A percentile compares a stretch with the other conserved stretches of the same genome.
Conservation (phyloP, 1,284 basidiomycete genomes). For the Meripilus lineatus region DNA sequence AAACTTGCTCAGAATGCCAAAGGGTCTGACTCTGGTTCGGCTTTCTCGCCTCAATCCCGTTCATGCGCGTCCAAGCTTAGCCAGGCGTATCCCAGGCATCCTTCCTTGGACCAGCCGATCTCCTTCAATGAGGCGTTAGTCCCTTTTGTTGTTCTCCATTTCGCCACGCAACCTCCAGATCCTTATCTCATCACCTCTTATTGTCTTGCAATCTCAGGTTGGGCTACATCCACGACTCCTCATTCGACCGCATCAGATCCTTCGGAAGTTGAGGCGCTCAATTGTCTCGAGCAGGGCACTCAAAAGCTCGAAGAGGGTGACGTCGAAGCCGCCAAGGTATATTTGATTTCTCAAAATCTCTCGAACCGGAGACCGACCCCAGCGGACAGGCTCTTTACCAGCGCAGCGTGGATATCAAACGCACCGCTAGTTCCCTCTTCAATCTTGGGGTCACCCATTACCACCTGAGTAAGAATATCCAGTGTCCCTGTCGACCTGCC, state of each 20-base stretch:
- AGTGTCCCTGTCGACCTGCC: no score
- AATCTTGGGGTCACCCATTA: constrained; percentile 89
- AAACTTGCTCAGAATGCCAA: no score
- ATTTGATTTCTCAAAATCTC: neutral
- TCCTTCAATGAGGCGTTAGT: constrained; percentile 14
- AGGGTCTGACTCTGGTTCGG: no score
- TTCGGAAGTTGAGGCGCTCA: constrained; percentile 76
- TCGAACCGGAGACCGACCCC: constrained; percentile 1
- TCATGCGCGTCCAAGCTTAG: no score
- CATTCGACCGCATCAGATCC: constrained; percentile 82
- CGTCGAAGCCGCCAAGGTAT: constrained; percentile 68
- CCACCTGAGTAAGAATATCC: constrained; percentile 65
- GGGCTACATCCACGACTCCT: constrained; percentile 78
- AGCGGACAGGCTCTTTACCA: constrained; percentile 51
- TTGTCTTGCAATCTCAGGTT: constrained; percentile 45
- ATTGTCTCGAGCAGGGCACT: constrained; percentile 84
- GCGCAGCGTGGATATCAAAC: constrained; percentile 78
- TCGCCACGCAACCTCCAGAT: constrained; percentile 3
- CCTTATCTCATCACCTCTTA: constrained; percentile 13
- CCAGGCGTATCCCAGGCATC: no score
- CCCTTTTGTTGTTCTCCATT: neutral
- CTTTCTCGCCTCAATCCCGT: no score
- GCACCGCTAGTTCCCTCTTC: constrained; percentile 80
- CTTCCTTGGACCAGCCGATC: neutral
- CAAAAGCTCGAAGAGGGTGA: constrained; percentile 88